These are phyloP conservation scores for Musa acuminata DNA, from an alignment of 176 grass and related monocot genomes.

Conservation along the genomic window DNA sequence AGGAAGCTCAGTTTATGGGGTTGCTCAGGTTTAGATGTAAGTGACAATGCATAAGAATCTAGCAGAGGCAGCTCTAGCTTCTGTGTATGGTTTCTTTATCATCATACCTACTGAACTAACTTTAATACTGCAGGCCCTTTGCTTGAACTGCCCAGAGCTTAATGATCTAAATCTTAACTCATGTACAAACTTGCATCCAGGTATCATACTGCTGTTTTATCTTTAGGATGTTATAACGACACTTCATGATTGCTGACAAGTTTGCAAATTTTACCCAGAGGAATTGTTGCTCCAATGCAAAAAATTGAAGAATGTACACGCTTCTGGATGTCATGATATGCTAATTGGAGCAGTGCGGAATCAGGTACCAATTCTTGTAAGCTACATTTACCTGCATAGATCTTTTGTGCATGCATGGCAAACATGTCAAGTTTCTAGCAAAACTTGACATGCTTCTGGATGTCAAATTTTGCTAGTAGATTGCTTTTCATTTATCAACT, in stretches of 20 bases:
- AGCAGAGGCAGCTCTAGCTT: neutral
- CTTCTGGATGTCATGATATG: slow-evolving; percentile 72
- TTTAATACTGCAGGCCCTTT: slow-evolving; percentile 39
- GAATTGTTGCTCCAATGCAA: slow-evolving; percentile 75
- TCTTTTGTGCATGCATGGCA: neutral
- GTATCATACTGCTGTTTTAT: slow-evolving; percentile 10
- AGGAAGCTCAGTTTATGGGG: slow-evolving; percentile 87
- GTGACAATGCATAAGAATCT: slow-evolving; percentile 9
- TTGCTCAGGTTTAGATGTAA: slow-evolving; percentile 71
- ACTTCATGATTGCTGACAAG: neutral
- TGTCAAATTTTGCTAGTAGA: too few relatives aligned
- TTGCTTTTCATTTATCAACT: too few relatives aligned
- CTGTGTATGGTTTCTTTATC: neutral
- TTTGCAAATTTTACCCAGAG: slow-evolving; percentile 34
- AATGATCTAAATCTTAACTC: slow-evolving; percentile 89
- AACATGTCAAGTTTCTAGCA: too few relatives aligned
- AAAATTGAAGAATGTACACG: slow-evolving; percentile 66
- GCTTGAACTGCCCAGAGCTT: slow-evolving; percentile 77
- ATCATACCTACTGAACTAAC: neutral
- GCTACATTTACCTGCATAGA: neutral
- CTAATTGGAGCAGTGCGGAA: slow-evolving; percentile 77
- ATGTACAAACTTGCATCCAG: slow-evolving; percentile 88
- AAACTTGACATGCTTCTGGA: too few relatives aligned
- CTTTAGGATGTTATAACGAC: too few relatives aligned
- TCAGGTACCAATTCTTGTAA: slow-evolving; percentile 42